Percentiles rank a stretch among this genome's conserved stretches.
Conservation (phyloP, 371 early-diverging fungal species). For the Synchytrium microbalum region DNA sequence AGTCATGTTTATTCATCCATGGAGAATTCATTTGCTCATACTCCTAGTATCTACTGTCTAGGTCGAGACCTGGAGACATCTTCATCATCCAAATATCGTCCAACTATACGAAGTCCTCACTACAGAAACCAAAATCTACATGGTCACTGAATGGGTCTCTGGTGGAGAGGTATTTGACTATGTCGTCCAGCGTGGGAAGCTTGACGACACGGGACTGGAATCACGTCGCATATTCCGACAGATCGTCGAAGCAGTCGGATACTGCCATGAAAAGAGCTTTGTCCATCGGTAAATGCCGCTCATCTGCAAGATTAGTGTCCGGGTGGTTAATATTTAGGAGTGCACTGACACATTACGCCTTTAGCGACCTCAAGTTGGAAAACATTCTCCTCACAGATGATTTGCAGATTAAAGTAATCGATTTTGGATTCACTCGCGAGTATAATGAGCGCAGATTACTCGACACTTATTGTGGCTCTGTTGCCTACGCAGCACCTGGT, state of each 20-base stretch:
- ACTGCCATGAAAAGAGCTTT: slow-evolving; percentile 35
- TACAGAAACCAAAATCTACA: slow-evolving; percentile 27
- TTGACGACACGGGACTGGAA: slow-evolving; percentile 14
- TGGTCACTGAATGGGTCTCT: slow-evolving; percentile 38
- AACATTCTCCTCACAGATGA: slow-evolving; percentile 71
- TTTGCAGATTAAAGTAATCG: slow-evolving; percentile 66
- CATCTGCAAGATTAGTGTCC: not conserved
- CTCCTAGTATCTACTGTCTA: slow-evolving; percentile 8
- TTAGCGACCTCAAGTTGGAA: slow-evolving; percentile 59
- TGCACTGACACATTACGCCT: too few species aligned
- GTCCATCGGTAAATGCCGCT: slow-evolving; percentile 41
- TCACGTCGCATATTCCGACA: slow-evolving; percentile 29
- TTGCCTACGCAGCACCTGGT: slow-evolving; percentile 75
- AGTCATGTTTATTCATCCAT: slow-evolving; percentile 19
- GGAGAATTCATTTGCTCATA: slow-evolving; percentile 50
- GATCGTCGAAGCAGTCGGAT: slow-evolving; percentile 32
- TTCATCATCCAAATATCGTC: slow-evolving; percentile 45
- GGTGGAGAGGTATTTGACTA: slow-evolving; percentile 43
- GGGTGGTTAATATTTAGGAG: too few species aligned
- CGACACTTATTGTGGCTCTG: slow-evolving; percentile 80
- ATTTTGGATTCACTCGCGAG: slow-evolving; percentile 85
- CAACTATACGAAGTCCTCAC: slow-evolving; percentile 49
- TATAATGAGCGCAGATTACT: slow-evolving; percentile 54
- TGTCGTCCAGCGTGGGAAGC: slow-evolving; percentile 16
- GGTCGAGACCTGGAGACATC: slow-evolving; percentile 8